phyloP scores from a whole-genome alignment of 2,329 filamentous ascomycete species.

The Epicoccum nigrum region DNA sequence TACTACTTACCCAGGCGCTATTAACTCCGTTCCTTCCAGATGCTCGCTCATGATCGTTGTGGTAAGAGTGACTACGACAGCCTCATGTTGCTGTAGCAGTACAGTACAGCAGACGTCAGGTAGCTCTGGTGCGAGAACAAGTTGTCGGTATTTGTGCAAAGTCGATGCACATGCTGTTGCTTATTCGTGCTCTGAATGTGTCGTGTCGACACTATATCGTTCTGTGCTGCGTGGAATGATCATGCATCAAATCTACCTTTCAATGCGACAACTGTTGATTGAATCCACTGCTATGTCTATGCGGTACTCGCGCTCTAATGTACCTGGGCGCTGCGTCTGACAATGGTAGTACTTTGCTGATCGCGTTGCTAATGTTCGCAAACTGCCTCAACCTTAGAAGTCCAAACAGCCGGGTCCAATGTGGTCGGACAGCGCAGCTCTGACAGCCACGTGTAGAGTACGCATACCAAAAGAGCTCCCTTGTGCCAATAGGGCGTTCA shows the following conservation, averaged over 20 bases:
- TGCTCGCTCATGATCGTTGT: not conserved
- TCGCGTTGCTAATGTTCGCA: constrained; percentile 25
- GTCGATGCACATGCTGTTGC: not conserved
- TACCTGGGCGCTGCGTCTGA: not conserved
- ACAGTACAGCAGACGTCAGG: not conserved
- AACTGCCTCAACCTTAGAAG: constrained; percentile 27
- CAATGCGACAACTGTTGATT: too few relatives aligned
- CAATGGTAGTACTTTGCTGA: constrained; percentile 15
- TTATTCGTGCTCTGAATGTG: too few relatives aligned
- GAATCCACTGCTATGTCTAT: not conserved
- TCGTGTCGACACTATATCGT: too few relatives aligned
- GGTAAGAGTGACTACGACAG: not conserved
- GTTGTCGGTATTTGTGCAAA: not conserved
- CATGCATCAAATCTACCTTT: too few relatives aligned
- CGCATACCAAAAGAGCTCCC: too few relatives aligned
- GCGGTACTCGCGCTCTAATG: constrained; percentile 1
- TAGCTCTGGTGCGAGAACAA: not conserved
- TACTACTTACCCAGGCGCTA: too few relatives aligned
- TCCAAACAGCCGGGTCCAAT: constrained; percentile 4
- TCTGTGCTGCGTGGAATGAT: too few relatives aligned
- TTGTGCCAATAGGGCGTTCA: too few relatives aligned
- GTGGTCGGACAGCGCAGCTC: too few relatives aligned
- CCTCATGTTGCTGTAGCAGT: not conserved
- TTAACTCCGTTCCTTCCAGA: not conserved
- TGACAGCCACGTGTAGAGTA: too few relatives aligned